Base-by-base conservation (phyloP, 345 rosid species). In the Gossypium ekmanianum region DNA sequence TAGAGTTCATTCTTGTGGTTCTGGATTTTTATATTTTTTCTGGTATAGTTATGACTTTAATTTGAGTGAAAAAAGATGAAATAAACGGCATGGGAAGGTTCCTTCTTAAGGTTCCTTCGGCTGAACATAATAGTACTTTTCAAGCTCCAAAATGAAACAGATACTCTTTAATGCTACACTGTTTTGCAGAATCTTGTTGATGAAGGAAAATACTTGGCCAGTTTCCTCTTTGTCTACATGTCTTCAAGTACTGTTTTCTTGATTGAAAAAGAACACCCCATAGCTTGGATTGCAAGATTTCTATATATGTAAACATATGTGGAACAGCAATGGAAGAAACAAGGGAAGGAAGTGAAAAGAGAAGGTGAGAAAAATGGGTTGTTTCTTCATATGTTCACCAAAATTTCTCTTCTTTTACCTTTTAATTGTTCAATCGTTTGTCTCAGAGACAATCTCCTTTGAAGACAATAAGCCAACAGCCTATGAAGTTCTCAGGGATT, bases 401-500 rank as follows among this genome's bases (percentile, higher is more conserved):
- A 13, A 20, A 43, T 58, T 58, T 62, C 29, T 77, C 2, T 29
- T 27, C 18, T 9, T 80, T 76, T 24, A 73, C 62, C 67, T 75
- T 39, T 24, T 75, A 18, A 43, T 67, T 9, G 22, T 59, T 10
- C 72, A 22, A 17, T 80, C 73, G 20, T 69, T 51, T 29, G 80
- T 41, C 29, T 72, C 64, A 34, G 51, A 51, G 26, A 6, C 58
- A 43, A 27, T 18, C 43, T 27, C 52, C 68, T 1, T n/a, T 11
- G 41, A 5, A 63, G 18, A 39, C 41, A 16, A 14, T n/a, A 51
- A 72, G 64, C 77, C 85, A 20, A 77, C 87, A 2, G 92, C 84
- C n/a, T 90, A 90, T 67, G 90, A 88, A 27, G 20, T 85, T 44
- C 81, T 88, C 57, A 29, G 26, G 9, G 80, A 79, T 41, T 88